Evolutionary conservation across 169 alveolate genomes (phyloP).

Genomic region (Perkinsus olseni): DNA sequence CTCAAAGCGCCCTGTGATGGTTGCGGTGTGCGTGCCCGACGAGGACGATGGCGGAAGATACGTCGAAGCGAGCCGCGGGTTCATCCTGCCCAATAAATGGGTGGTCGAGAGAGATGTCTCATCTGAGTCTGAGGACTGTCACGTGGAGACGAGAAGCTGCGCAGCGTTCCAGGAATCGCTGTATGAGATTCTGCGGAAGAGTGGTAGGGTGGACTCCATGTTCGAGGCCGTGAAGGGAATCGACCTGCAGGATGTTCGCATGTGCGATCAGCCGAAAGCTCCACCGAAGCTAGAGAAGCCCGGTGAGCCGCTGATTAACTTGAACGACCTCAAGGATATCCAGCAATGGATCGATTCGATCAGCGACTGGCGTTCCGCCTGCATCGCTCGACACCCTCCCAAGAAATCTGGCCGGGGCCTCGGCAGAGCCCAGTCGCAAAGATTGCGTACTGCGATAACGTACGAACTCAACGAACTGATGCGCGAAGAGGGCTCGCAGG

Average conservation of each 20-base stretch:
- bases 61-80: background rate
- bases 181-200: background rate
- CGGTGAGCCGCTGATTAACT: background rate
- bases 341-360: background rate
- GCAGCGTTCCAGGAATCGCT: background rate
- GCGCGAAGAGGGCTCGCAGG: background rate
- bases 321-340: background rate
- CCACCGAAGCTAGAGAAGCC: background rate
- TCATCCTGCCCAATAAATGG: background rate
- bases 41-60: background rate
- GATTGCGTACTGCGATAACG: background rate
- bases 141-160: background rate
- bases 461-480: background rate
- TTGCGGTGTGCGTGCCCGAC: background rate
- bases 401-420: background rate
- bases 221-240: background rate
- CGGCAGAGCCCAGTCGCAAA: background rate
- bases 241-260: background rate
- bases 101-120: background rate
- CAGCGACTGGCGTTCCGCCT: background rate
- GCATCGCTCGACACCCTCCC: background rate
- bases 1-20: background rate
- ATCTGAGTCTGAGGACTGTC: background rate
- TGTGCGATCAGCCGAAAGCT: background rate
- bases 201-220: background rate